Evolutionary conservation across 345 rosid genomes (phyloP).

Genomic region (Melastoma malabathricum): DNA sequence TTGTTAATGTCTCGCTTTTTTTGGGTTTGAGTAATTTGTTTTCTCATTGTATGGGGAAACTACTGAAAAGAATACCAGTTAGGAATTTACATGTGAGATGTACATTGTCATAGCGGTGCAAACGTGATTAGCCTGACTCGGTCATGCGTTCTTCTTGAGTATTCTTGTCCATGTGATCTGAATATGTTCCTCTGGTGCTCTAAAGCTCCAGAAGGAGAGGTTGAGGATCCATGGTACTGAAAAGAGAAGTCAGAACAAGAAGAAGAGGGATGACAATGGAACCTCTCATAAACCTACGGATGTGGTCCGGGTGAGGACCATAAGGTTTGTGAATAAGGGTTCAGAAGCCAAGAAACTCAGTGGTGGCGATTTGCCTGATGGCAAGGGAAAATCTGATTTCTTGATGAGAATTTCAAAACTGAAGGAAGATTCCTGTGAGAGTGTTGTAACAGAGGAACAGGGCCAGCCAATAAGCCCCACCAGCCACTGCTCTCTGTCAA

Average conservation of each 20-base stretch:
- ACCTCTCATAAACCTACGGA: slow-evolving; percentile 1
- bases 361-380: no score
- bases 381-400: background rate
- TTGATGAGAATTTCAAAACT: slow-evolving; percentile 2
- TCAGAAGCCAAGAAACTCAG: no score
- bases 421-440: slow-evolving; percentile 28
- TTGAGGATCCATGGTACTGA: slow-evolving; percentile 22
- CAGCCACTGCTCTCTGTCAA: no score
- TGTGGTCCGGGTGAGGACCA: no score
- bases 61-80: background rate
- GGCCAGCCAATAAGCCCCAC: slow-evolving; percentile 23
- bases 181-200: slow-evolving; percentile 32
- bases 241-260: slow-evolving; percentile 15
- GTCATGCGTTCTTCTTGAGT: slow-evolving; percentile 10
- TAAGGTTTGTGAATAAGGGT: no score
- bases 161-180: slow-evolving; percentile 15
- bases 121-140: slow-evolving; percentile 1
- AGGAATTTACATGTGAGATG: background rate
- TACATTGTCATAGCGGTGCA: background rate
- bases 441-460: slow-evolving; percentile 56
- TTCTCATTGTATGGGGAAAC: no score
- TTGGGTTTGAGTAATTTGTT: no score
- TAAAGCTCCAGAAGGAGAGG: slow-evolving; percentile 28
- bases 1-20: no score
- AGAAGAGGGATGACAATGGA: slow-evolving; percentile 22